Evolutionary conservation across 495 filamentous ascomycete genomes (phyloP), one percentile per base, ranked within the genome.

Genomic region (Tuber melanosporum): DNA sequence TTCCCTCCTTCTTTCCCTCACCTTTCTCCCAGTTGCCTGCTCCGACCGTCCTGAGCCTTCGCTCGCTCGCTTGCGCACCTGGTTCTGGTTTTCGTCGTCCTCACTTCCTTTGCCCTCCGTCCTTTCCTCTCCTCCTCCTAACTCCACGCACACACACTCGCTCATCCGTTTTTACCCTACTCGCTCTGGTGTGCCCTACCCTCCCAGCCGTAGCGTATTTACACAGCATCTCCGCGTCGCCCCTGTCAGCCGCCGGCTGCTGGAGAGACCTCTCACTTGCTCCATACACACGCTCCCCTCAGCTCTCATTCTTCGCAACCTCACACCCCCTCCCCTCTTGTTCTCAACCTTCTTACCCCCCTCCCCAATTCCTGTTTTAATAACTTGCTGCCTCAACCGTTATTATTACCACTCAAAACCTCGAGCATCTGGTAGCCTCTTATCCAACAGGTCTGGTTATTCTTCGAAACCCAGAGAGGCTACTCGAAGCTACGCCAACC

Each of bases 91-190:
- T 66, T 66, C 26, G 57, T 66, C 26, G 57, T 75, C 80, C 72
- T 73, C 69, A 46, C 74, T 45, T 43, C 66, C 32, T 70, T 71
- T 42, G 26, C 73, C 62, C 78, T 66, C 41, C 46, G 39, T 69
- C 74, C 78, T 74, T 74, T 70, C 32, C 71, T 22, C 70, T 76
- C 71, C 44, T 74, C 52, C 62, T 79, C 73, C 79, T 77, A 42
- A 26, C 71, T 72, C 41, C 71, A 72, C 71, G 14, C 44, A 42
- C 44, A 72, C 39, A 41, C 39, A 41, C 39, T 43, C 71, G 41
- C 44, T 46, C 71, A 46, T 36, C 71, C 44, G 71, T 72, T 42
- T 26, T 45, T 46, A 46, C 41, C 41, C 71, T 72, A 36, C 57
- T 66, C 57, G 57, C 57, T 66, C 26, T 36, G 57, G 32, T 66